A percentile compares a stretch with the other conserved stretches of the same genome.
phyloP scores from a whole-genome alignment of 106 monocot species.

The Acorus gramineus region DNA sequence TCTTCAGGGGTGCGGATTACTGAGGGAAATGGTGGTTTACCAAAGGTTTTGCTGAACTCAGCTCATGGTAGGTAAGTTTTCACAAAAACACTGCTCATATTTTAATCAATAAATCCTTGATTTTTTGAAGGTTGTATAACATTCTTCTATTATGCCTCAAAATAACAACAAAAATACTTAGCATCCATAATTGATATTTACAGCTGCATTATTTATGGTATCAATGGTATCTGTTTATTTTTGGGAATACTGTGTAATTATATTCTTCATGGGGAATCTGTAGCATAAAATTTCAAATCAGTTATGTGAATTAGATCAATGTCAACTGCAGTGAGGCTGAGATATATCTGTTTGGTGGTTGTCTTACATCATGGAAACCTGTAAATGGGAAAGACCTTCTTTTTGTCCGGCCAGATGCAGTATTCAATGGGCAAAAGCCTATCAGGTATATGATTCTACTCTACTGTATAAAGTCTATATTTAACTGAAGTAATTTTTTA shows the following conservation, averaged over 20 bases:
- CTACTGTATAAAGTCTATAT: no score
- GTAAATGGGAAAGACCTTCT: slow-evolving; percentile 63
- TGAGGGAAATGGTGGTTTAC: slow-evolving; percentile 55
- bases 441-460: slow-evolving; percentile 46
- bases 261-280: background rate
- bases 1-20: slow-evolving; percentile 27
- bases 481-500: no score
- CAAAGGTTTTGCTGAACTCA: slow-evolving; percentile 41
- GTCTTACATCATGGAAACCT: slow-evolving; percentile 81
- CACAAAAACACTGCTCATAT: background rate
- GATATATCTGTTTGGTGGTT: slow-evolving; percentile 89
- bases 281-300: background rate
- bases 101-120: background rate
- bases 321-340: slow-evolving; percentile 62
- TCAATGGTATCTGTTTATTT: no score
- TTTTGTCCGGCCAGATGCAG: slow-evolving; percentile 96
- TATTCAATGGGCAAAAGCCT: slow-evolving; percentile 87
- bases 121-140: no score
- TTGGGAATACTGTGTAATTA: background rate
- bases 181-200: no score
- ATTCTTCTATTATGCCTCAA: no score
- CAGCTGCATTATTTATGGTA: no score
- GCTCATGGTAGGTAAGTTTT: slow-evolving; percentile 31
- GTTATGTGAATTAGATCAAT: background rate
- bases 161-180: no score